These are phyloP conservation scores for Daldinia bambusicola DNA, from an alignment of 495 filamentous ascomycete genomes.

Conservation along the genomic window DNA sequence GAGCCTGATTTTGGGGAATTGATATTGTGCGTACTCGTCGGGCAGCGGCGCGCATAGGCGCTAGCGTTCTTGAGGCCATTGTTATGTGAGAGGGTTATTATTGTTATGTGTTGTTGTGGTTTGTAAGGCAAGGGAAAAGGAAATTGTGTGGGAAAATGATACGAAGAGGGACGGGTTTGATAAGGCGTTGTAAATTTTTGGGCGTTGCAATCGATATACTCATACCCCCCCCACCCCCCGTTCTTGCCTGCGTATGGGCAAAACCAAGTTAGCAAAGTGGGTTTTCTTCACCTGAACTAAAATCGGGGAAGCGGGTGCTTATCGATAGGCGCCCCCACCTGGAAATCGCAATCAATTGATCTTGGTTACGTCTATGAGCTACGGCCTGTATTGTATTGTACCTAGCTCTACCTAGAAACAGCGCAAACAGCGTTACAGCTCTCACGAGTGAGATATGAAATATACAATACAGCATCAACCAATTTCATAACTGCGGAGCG, in stretches of 20 bases:
- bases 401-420: background rate
- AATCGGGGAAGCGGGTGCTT: slow-evolving; percentile 4
- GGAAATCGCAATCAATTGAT: background rate
- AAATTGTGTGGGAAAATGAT: background rate
- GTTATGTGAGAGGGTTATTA: background rate
- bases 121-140: background rate
- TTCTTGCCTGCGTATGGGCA: background rate
- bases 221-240: too few relatives aligned
- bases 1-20: background rate
- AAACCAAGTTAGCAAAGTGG: background rate
- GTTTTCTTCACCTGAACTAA: slow-evolving; percentile 10
- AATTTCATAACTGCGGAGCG: slow-evolving; percentile 10
- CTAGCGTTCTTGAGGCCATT: slow-evolving; percentile 38
- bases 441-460: too few relatives aligned
- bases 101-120: background rate
- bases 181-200: slow-evolving; percentile 21
- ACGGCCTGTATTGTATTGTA: too few relatives aligned
- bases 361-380: background rate
- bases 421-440: background rate
- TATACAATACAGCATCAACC: slow-evolving; percentile 4
- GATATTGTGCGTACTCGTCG: background rate
- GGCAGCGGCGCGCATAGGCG: slow-evolving; percentile 19
- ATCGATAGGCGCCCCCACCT: slow-evolving; percentile 17
- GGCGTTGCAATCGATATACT: slow-evolving; percentile 1
- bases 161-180: background rate